Conservation (phyloP, 169 alveolate species). For the Eimeria maxima region DNA sequence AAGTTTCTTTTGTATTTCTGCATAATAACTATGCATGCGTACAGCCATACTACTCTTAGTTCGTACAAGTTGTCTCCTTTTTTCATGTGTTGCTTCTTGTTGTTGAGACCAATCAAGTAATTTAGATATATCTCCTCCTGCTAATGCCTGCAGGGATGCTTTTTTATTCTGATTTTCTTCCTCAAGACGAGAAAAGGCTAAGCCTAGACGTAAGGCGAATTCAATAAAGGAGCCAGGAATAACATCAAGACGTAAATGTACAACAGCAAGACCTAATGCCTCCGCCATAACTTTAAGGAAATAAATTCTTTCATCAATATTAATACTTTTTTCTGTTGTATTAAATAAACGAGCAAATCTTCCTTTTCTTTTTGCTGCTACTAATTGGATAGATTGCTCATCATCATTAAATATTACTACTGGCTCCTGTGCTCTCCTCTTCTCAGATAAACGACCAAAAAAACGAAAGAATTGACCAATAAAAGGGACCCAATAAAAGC, state of each 20-base stretch:
- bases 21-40: conserved; percentile 13
- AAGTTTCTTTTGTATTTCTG: background rate
- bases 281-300: conserved; percentile 87
- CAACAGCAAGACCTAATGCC: conserved; percentile 87
- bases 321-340: conserved; percentile 52
- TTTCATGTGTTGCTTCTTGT: background rate
- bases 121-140: conserved; percentile 65
- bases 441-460: conserved; percentile 77
- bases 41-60: background rate
- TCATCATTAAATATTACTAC: conserved; percentile 82
- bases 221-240: conserved; percentile 85
- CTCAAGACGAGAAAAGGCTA: conserved; percentile 35
- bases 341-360: conserved; percentile 34
- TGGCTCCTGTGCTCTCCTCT: conserved; percentile 83
- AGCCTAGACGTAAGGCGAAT: conserved; percentile 49
- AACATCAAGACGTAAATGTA: conserved; percentile 86
- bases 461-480: conserved; percentile 65
- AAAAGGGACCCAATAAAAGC: conserved; percentile 82
- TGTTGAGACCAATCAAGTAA: conserved; percentile 45
- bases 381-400: conserved; percentile 83
- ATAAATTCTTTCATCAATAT: conserved; percentile 85
- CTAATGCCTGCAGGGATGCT: conserved; percentile 56
- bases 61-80: background rate
- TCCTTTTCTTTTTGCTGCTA: conserved; percentile 68
- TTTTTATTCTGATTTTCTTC: conserved; percentile 51